Percentiles rank a stretch among this genome's conserved stretches.
These are phyloP conservation scores for Blumeria graminis DNA, from an alignment of 2,329 filamentous ascomycete genomes.

Conservation along the genomic window DNA sequence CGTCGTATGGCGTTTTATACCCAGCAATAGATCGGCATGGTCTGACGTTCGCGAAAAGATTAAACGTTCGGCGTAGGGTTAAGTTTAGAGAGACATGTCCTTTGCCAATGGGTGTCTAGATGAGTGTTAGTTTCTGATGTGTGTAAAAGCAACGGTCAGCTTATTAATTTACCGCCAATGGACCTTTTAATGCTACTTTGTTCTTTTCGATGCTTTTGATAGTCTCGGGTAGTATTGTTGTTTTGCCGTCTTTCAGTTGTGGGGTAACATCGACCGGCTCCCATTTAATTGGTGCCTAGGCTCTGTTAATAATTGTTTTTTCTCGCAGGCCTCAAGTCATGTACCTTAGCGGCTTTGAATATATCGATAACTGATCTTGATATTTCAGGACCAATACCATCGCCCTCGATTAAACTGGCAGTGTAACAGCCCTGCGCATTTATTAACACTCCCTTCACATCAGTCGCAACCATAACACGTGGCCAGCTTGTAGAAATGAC, in stretches of 20 bases:
- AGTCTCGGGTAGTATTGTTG: constrained; percentile 74
- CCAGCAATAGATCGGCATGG: constrained; percentile 92
- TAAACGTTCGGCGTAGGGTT: constrained; percentile 95
- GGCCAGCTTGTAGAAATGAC: no score
- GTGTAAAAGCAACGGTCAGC: constrained; percentile 4
- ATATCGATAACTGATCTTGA: constrained; percentile 97
- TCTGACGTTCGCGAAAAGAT: constrained; percentile 97
- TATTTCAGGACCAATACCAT: constrained; percentile 96
- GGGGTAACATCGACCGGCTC: constrained; percentile 93
- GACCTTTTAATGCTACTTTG: constrained; percentile 94
- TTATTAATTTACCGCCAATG: constrained; percentile 50
- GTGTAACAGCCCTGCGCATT: constrained; percentile 61
- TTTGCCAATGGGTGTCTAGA: constrained; percentile 80
- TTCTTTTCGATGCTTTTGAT: constrained; percentile 88
- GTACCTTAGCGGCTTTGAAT: constrained; percentile 79
- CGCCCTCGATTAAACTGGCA: constrained; percentile 93
- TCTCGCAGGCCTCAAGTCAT: constrained; percentile 8
- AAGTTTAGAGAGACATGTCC: constrained; percentile 98
- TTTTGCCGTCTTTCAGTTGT: constrained; percentile 82
- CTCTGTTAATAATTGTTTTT: constrained; percentile 7
- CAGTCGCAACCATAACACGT: no score
- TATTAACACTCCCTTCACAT: background rate
- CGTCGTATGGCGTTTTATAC: constrained; percentile 96
- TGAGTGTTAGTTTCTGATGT: constrained; percentile 4
- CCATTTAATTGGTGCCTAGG: constrained; percentile 76